Percentiles rank a stretch among this genome's conserved stretches.
Evolutionary conservation across 2,329 filamentous ascomycete genomes (phyloP).

Genomic region (Cladosporium sp.): DNA sequence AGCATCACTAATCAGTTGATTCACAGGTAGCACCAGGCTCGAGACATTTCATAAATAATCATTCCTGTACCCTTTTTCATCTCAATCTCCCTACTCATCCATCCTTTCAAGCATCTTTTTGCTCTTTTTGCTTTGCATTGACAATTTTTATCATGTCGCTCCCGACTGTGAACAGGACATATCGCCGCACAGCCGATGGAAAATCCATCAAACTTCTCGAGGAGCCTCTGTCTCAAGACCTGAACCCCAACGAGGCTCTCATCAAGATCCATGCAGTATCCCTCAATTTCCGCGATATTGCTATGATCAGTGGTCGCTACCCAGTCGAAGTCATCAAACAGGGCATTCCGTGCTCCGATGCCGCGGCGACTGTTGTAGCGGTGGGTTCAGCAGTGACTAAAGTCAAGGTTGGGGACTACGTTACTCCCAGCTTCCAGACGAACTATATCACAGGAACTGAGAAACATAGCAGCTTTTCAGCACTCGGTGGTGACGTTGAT

Average conservation of each 20-base stretch:
- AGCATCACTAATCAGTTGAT: no score
- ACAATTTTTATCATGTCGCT: neutral
- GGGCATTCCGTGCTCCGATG: conserved; percentile 38
- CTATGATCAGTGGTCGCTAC: conserved; percentile 36
- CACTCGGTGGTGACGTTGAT: conserved; percentile 48
- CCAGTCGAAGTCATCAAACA: conserved; percentile 32
- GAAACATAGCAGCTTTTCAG: conserved; percentile 43
- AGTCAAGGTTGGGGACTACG: conserved; percentile 26
- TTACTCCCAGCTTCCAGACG: conserved; percentile 40
- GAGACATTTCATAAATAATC: neutral
- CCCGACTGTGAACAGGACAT: neutral
- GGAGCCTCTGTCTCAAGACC: conserved; percentile 27
- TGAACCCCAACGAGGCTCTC: conserved; percentile 25
- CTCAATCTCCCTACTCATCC: neutral
- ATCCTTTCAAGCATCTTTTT: neutral
- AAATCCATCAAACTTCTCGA: conserved; percentile 47
- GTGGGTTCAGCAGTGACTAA: conserved; percentile 24
- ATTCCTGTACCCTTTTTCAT: neutral
- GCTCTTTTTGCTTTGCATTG: neutral
- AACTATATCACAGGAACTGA: conserved; percentile 43
- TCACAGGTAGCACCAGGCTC: neutral
- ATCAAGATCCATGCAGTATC: conserved; percentile 33
- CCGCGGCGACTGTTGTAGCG: conserved; percentile 32
- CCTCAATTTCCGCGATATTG: conserved; percentile 35
- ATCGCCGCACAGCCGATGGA: conserved; percentile 32